These are phyloP conservation scores for Ustilago loliicola DNA, from an alignment of 1,284 basidiomycete species.

Conservation along the genomic window DNA sequence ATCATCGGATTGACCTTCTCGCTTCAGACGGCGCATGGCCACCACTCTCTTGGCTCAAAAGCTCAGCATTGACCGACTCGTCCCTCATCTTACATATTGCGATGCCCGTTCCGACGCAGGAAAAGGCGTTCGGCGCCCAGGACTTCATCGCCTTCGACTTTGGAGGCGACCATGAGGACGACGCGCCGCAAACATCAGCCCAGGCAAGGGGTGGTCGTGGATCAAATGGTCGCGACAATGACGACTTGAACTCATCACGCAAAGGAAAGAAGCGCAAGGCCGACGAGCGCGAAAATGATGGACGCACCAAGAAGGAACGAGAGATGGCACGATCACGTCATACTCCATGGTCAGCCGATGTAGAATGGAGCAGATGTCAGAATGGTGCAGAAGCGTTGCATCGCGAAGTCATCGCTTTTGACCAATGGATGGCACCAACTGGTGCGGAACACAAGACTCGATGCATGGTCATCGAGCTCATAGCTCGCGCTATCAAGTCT, in stretches of 20 bases:
- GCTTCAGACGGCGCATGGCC: neutral
- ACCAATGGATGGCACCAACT: conserved; percentile 88
- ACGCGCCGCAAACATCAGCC: conserved; percentile 19
- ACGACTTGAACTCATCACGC: conserved; percentile 5
- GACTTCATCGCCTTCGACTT: conserved; percentile 66
- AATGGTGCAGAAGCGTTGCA: conserved; percentile 76
- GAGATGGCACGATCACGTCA: conserved; percentile 76
- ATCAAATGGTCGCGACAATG: conserved; percentile 17
- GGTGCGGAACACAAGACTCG: conserved; percentile 86
- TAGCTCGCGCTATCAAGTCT: conserved; percentile 78
- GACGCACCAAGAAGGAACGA: conserved; percentile 76
- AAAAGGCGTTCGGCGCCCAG: conserved; percentile 44
- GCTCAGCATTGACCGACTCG: neutral
- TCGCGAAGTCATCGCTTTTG: conserved; percentile 76
- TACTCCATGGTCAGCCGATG: conserved; percentile 83
- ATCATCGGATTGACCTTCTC: neutral
- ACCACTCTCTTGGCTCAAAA: neutral
- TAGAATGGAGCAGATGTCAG: conserved; percentile 82
- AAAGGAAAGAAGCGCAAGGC: conserved; percentile 60
- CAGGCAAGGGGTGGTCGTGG: conserved; percentile 13
- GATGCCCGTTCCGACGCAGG: conserved; percentile 36
- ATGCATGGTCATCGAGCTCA: conserved; percentile 80
- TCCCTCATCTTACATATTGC: neutral
- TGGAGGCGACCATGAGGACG: conserved; percentile 36
- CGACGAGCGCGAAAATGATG: conserved; percentile 57